Evolutionary conservation across 805 yeast genomes (phyloP), one percentile per base, ranked within the genome.

Genomic region (Candida dajiaensis): DNA sequence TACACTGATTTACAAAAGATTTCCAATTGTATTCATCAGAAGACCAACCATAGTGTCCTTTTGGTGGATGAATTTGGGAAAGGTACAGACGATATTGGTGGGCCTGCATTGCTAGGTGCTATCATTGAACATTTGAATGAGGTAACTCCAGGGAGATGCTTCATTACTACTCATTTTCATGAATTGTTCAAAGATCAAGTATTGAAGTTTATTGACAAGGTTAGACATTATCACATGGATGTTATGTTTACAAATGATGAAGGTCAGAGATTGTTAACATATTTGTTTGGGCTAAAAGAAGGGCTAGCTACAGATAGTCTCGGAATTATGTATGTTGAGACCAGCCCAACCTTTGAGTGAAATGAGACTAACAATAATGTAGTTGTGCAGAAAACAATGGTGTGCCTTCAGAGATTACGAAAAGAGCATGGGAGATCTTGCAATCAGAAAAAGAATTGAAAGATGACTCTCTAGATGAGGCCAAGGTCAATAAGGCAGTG

Each of bases 51-150:
- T 39, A 73, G 78, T 12, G 50, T 79, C 23, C 50, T 80, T 2
- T 56, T 78, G 6, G 64, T 78, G 22, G 80, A 77, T 56, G 81
- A 77, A 48, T 76, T 73, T 58, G 82, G 81, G 0, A 74, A 75
- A 49, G 81, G 81, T 0, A 76, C 78, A 0, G 77, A 73, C 53
- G 51, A 68, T 0, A 53, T 67, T 12, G 76, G 74, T 44, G 78
- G 78, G 0, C 75, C 76, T 0, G 63, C 76, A 1, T 45, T 74
- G 11, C 64, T 73, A 46, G 77, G 75, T 1, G 55, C 75, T 0
- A 54, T 69, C 3, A 48, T 75, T 5, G 59, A 59, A 18, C 41
- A 56, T 15, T 43, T 71, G 2, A 8, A 50, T 3, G 29, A 42
- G 5, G 25, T 19, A 0, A 26, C 48, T 7, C 15, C 19, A 1